Base-by-base conservation (phyloP, 2,329 filamentous ascomycete genomes). In the Dothideomycetes sp. region DNA sequence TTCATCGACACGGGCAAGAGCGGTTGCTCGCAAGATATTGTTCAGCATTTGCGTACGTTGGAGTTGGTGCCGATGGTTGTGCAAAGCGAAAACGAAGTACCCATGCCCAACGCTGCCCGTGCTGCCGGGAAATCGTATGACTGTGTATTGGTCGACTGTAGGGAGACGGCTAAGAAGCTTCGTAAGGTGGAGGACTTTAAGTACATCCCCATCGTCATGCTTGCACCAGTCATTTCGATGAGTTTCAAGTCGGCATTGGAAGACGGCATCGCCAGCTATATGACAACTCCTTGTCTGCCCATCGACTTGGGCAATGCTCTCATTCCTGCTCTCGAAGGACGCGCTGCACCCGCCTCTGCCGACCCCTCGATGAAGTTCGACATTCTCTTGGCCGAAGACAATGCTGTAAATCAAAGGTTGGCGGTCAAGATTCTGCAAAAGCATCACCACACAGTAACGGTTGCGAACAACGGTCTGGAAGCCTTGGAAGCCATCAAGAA, bases 361-460 rank as follows among this genome's bases (percentile, higher is more conserved):
- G 89, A 96, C 58, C 91, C 94, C 59, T 93, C 87, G 10, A 87
- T 87, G 58, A 94, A 88, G 0, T 94, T 96, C 62, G 86, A 94
- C 60, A 94, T 98, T 53, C 69, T 98, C 25, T 72, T 96, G 45
- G 91, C 89, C 9, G 91, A 98, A 64, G 91, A 98, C 65, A 98
- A 98, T 59, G 82, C 87, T 12, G 89, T 98, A 58, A 98, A 98
- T 61, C 91, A 98, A 64, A 81, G 88, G 52, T 70, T 96, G 37
- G 91, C 91, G 1, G 88, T 95, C 53, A 94, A 94, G 70, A 96
- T 96, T 51, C 71, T 98, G 20, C 86, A 95, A 64, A 95, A 95
- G 63, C 94, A 95, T 62, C 88, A 95, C 57, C 85, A 93, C 57
- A 80, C 81, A 18, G 85, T 93, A 17, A 89, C 84, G 1, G 91